Evolutionary conservation across 2,329 filamentous ascomycete genomes (phyloP), one percentile per base, ranked within the genome.

Genomic region (Sclerotinia spermophila): DNA sequence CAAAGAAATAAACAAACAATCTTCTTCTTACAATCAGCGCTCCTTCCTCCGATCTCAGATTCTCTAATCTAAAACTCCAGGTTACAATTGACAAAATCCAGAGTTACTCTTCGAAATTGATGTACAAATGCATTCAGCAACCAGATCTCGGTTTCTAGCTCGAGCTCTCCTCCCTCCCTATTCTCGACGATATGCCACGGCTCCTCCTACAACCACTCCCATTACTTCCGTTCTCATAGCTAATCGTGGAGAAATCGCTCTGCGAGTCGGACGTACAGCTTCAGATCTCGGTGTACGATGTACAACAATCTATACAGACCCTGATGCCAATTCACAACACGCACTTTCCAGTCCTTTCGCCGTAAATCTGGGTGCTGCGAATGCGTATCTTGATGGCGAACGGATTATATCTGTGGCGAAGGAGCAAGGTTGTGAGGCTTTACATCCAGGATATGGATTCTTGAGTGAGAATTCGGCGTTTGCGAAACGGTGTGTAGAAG

Each of bases 381-480:
- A 91, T 64, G 94, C 92, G 68, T 99, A 99, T 80, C 89, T 99
- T 56, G 95, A 99, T 80, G 94, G 94, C 70, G 92, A 97, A 77
- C 89, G 92, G 73, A 98, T 99, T 79, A 95, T 99, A 73, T 86
- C 89, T 40, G 89, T 97, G 71, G 96, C 95, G 21, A 94, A 94
- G 82, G 85, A 91, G 77, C 88, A 95, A 78, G 92, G 92, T 58
- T 97, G 96, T 77, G 89, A 95, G 79, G 95, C 93, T 6, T 90
- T 99, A 75, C 96, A 99, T 81, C 96, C 96, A 0, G 96, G 96
- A 35, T 99, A 99, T 83, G 96, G 96, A 58, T 99, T 97, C 79
- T 83, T 98, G 74, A 96, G 92, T 73, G 96, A 99, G 83, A 99
- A 99, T 81, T 90, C 95, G 11, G 88, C 86, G 8, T 99, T 99